A percentile compares a stretch with the other conserved stretches of the same genome.
These are phyloP conservation scores for Leccinum uliginosum DNA, from an alignment of 768 basidiomycete genomes.

Conservation along the genomic window DNA sequence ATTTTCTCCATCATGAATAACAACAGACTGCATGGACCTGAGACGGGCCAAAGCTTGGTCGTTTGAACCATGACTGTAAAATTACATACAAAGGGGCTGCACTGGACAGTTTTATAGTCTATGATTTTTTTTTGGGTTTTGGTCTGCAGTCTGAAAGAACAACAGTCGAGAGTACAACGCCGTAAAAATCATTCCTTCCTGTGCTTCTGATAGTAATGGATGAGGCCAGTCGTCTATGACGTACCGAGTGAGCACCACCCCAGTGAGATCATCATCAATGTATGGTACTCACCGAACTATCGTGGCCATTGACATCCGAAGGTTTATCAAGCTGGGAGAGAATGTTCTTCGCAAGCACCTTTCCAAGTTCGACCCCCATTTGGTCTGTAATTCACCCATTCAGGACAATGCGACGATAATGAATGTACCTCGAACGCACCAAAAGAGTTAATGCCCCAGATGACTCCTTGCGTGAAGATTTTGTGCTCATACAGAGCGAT, in stretches of 20 bases:
- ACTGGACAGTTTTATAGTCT: conserved; percentile 1
- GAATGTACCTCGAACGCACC: conserved; percentile 44
- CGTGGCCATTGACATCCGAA: conserved; percentile 79
- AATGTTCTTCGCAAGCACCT: conserved; percentile 96
- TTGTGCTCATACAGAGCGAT: conserved; percentile 97
- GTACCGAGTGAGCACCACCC: conserved; percentile 3
- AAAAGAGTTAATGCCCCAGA: conserved; percentile 99
- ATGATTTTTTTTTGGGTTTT: neutral
- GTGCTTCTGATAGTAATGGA: conserved; percentile 93
- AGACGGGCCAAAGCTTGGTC: neutral
- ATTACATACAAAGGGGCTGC: conserved; percentile 8
- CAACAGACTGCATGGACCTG: neutral
- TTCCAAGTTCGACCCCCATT: conserved; percentile 99
- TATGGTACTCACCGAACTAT: conserved; percentile 58
- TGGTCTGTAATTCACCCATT: conserved; percentile 55
- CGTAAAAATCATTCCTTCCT: conserved; percentile 57
- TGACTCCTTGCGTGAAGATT: conserved; percentile 94
- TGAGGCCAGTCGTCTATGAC: conserved; percentile 84
- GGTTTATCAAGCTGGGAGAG: conserved; percentile 81
- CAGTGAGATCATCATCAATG: neutral
- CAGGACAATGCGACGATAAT: neutral
- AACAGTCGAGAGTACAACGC: neutral
- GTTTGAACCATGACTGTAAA: neutral
- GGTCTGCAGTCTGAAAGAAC: neutral
- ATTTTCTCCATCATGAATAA: neutral